Base-by-base conservation (phyloP, 495 filamentous ascomycete genomes). In the Podospora pseudopauciseta region DNA sequence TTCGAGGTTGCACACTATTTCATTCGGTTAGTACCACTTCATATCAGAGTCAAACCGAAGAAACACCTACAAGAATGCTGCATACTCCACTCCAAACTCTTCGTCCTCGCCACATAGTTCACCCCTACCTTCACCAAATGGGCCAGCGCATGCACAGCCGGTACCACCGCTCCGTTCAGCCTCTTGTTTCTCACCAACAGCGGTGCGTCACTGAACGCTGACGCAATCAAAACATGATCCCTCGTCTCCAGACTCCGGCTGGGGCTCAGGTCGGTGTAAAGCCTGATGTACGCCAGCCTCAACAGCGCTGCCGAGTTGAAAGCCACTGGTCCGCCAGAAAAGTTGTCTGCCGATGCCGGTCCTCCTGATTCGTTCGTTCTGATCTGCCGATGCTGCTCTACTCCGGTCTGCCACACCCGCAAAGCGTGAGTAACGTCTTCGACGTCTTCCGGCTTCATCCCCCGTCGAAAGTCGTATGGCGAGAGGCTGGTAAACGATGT, bases 61-160 rank as follows among this genome's bases (percentile, higher is more conserved):
- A 27, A 53, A n/a, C 28, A 78, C 81, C 80, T 73, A 83, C 82
- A 73, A 2, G 86, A 87, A 70, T 92, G 88, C 68, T 92, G 89
- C 70, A 90, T 89, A 28, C 88, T 89, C 89, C 89, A 92, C 60
- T 88, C 84, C 5, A 86, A 81, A 3, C 87, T 88, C 69, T 91
- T 89, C 1, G 87, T 90, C 69, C 86, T 86, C 7, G 89, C 88
- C 13, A 92, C 88, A 68, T 88, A 89, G 39, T 86, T 87, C 34
- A 91, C 88, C 0, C 89, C 89, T 27, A 88, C 77, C 71, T 89
- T 90, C 60, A 92, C 86, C 0, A 90, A 83, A 60, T 88, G 87
- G 53, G 86, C 87, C 60, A 92, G 77, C 0, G 89, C 87, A 65
- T 91, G 89, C n/a, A 89, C 86, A 26, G 88, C 89, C 68, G 91